phyloP scores from a whole-genome alignment of 495 filamentous ascomycete genomes.

The Aspergillus ostianus region DNA sequence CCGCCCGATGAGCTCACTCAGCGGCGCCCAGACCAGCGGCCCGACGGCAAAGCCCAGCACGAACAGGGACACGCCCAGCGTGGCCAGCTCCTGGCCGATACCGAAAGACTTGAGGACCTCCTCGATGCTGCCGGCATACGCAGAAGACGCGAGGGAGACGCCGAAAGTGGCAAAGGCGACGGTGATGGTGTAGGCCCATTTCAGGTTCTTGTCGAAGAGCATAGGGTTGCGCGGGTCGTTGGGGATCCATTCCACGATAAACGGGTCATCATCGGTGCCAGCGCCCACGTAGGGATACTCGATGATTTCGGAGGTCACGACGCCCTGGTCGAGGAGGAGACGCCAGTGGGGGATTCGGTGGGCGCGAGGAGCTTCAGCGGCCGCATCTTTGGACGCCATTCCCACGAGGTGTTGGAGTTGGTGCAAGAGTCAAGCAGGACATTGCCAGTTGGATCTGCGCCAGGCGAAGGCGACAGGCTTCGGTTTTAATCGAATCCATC shows the following conservation, averaged over 20 bases:
- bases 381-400: constrained; percentile 3
- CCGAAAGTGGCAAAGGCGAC: constrained; percentile 65
- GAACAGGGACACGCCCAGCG: constrained; percentile 55
- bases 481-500: background rate
- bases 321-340: constrained; percentile 26
- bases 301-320: constrained; percentile 42
- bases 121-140: constrained; percentile 62
- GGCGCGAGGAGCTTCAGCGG: constrained; percentile 8
- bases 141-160: constrained; percentile 70
- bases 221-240: constrained; percentile 63
- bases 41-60: constrained; percentile 38
- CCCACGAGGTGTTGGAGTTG: background rate
- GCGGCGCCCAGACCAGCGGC: constrained; percentile 40
- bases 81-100: constrained; percentile 46
- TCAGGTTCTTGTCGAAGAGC: constrained; percentile 47
- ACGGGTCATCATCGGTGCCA: constrained; percentile 67
- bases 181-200: constrained; percentile 61
- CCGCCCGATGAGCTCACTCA: constrained; percentile 64
- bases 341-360: constrained; percentile 29
- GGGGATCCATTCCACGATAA: constrained; percentile 64
- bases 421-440: background rate
- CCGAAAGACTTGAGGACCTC: constrained; percentile 44
- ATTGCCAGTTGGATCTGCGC: background rate
- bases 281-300: constrained; percentile 55
- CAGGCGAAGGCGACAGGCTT: background rate